These are phyloP conservation scores for Alternaria longipes DNA, from an alignment of 2,329 filamentous ascomycete genomes.

Conservation along the genomic window DNA sequence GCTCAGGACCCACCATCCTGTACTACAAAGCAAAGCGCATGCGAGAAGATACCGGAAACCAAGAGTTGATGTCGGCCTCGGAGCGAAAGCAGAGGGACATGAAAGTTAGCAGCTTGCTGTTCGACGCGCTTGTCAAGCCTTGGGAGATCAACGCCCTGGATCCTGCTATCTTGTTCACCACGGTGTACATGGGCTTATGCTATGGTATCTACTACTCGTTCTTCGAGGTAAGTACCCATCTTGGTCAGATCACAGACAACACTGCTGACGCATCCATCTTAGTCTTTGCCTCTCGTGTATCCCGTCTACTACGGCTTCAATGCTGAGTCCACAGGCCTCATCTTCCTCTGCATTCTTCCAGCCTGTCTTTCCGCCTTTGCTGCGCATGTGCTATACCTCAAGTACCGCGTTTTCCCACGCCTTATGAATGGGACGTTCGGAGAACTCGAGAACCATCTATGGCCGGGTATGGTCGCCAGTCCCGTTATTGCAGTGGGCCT, in stretches of 20 bases:
- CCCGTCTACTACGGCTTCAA: constrained; percentile 78
- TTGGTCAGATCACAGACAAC: not conserved
- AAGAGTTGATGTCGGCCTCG: constrained; percentile 76
- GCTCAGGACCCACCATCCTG: constrained; percentile 72
- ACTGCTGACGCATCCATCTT: not conserved
- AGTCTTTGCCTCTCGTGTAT: constrained; percentile 69
- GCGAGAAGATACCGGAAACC: constrained; percentile 71
- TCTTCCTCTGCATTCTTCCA: constrained; percentile 82
- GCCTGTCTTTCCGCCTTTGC: constrained; percentile 72
- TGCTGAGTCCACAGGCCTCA: constrained; percentile 75
- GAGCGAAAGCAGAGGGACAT: constrained; percentile 70
- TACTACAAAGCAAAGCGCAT: constrained; percentile 73
- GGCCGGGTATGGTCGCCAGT: constrained; percentile 68
- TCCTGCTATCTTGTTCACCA: constrained; percentile 82
- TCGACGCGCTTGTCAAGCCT: constrained; percentile 71
- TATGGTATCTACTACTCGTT: constrained; percentile 79
- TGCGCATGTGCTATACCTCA: constrained; percentile 77
- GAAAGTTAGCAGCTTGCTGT: constrained; percentile 50
- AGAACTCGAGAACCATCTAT: constrained; percentile 75
- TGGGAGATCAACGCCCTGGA: constrained; percentile 85
- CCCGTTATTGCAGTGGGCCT: constrained; percentile 69
- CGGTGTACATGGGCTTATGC: constrained; percentile 83
- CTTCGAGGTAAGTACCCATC: constrained; percentile 63
- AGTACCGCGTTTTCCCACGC: constrained; percentile 72
- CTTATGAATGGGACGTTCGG: constrained; percentile 70